Evolutionary conservation across 306 rosid species (phyloP), one percentile per base, ranked within the genome.

Genomic region (Begonia peltatifolia): DNA sequence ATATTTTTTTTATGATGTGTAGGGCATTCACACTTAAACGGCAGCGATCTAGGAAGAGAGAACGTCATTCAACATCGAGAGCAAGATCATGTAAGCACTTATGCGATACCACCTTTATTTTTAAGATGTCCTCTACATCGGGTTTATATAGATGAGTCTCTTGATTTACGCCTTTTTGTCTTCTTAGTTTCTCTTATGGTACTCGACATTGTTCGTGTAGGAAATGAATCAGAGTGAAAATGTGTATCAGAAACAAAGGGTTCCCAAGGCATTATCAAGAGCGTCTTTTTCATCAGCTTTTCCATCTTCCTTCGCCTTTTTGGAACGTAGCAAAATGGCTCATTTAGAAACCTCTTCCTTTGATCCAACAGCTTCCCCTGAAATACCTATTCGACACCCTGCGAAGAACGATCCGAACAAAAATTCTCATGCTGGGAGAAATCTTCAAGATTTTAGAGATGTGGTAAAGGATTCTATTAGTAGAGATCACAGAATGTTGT

Each of bases 381-480:
- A 83, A 77, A 79, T 82, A 50, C 85, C 88, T 47, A 68, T 76
- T 25, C 71, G 79, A 70, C 84, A 75, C 16, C 52, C 82, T 44
- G 42, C 9, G 18, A 35, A 8, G 0, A 61, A 22, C 65, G 52
- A 22, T 49, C 47, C 23, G 13, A 61, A 43, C 43, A 41, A 57
- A 11, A 41, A 57, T 42, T 51, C 65, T 0, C 65, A 49, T 14
- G 14, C 51, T 0, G 93, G 86, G 58, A 70, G 63, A 59, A 81
- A 84, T 42, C 73, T 80, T 44, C 76, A 81, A 56, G 93, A 88
- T 72, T 68, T 84, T 54, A 77, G 93, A 56, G 96, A 75, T 58
- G 89, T 82, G 44, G 96, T 88, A 58, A 88, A 84, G 84, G 95
- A 84, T 60, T 84, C 95, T 3, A 84, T 88, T 93, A 71, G 82